These are phyloP conservation scores for Arabis alpina DNA, from an alignment of 345 rosid species.

Conservation along the genomic window DNA sequence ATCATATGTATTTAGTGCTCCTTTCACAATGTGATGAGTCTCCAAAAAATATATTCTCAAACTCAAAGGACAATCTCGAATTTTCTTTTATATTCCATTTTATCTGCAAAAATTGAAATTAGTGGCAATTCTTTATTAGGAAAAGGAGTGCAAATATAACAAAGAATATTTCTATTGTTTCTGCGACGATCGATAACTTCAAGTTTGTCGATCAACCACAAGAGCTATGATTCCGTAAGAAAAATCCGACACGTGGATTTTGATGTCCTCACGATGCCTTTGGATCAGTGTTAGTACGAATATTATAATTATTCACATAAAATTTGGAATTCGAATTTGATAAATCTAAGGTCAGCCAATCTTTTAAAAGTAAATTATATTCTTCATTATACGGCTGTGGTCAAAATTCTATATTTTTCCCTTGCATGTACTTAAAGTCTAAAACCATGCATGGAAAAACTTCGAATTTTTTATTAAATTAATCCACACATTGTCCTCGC, in stretches of 20 bases:
- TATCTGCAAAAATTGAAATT: conserved; percentile 6
- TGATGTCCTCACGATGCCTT: conserved; percentile 18
- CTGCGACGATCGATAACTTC: neutral
- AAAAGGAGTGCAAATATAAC: neutral
- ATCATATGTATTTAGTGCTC: neutral
- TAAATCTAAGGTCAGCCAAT: conserved; percentile 34
- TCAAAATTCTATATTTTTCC: conserved; percentile 30
- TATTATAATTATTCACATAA: conserved; percentile 18
- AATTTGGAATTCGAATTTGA: conserved; percentile 22
- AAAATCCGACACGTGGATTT: conserved; percentile 32
- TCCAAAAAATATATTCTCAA: conserved; percentile 18
- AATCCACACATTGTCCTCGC: conserved; percentile 1
- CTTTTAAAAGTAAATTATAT: conserved; percentile 10
- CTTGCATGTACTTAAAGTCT: conserved; percentile 30
- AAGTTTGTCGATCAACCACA: conserved; percentile 16
- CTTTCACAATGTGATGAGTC: conserved; percentile 25
- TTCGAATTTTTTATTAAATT: neutral
- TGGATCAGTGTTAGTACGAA: conserved; percentile 26
- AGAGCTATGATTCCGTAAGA: conserved; percentile 36
- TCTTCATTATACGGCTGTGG: conserved; percentile 30
- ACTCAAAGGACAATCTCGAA: conserved; percentile 18
- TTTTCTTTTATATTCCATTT: conserved; percentile 14
- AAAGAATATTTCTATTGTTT: conserved; percentile 22
- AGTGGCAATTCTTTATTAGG: neutral
- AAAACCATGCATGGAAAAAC: conserved; percentile 19